Base-by-base conservation (phyloP, 768 basidiomycete genomes). In the Coprinopsis strossmayeri region DNA sequence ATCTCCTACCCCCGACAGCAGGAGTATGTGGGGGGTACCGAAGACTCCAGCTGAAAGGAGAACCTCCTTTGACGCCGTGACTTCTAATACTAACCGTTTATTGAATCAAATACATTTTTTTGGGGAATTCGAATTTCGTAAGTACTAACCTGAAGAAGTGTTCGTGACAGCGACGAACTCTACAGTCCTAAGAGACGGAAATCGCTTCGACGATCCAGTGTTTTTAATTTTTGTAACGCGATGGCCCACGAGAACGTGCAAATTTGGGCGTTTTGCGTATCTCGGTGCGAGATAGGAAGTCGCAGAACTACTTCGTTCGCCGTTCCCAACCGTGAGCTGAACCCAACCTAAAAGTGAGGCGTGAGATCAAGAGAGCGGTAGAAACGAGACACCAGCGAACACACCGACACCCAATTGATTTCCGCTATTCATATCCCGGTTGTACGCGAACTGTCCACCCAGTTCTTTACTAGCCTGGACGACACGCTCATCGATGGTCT, bases 401-500 rank as follows among this genome's bases (percentile, higher is more conserved):
- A 7, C 18, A 38, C 35, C 35, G 5, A 38, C 37, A 3, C 76
- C 76, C 5, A 73, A 48, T 0, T 64, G 64, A 5, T 57, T 59
- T 10, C 76, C 75, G 18, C 66, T 64, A 52, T 75, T 74, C 50
- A 63, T 61, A 54, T 77, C 76, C 20, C 56, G 27, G 50, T 68
- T 70, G 52, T 62, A 74, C 2, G 67, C 61, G 49, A 69, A 76
- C 28, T 68, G 64, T 5, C 61, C 55, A 1, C 58, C 49, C 4
- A 72, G 55, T 42, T 74, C 60, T 17, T 59, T 32, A 0, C 68
- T 62, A 0, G 70, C 63, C 40, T 60, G 50, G 10, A 74, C 55
- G n/a, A 72, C 57, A 5, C 57, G 62, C 1, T 53, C 47, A 48
- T 71, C 68, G 18, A 66, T 63, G 5, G 61, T 34, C 30, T 54